Percentiles rank a stretch among this genome's conserved stretches.
These are phyloP conservation scores for Dryadomyces quercus-mongolicae DNA, from an alignment of 2,329 filamentous ascomycete genomes.

Conservation along the genomic window DNA sequence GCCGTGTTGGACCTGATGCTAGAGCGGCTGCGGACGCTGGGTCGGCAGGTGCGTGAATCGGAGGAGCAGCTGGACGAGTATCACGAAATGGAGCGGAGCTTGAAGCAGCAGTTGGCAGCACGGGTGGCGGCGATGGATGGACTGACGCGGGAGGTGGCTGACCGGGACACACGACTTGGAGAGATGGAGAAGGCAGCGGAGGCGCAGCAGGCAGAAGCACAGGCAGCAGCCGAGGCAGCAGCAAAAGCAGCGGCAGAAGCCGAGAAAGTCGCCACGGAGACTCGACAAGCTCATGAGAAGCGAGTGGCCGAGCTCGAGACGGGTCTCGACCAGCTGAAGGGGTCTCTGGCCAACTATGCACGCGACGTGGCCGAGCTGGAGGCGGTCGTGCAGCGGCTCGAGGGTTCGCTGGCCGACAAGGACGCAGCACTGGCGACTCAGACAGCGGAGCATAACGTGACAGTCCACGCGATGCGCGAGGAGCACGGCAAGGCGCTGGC, in stretches of 20 bases:
- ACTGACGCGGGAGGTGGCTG: slow-evolving; percentile 28
- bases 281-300: background rate
- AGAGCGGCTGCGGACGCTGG: slow-evolving; percentile 33
- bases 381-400: slow-evolving; percentile 34
- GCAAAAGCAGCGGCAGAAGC: background rate
- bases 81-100: slow-evolving; percentile 40
- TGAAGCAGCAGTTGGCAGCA: slow-evolving; percentile 43
- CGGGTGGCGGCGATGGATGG: slow-evolving; percentile 38
- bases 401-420: slow-evolving; percentile 21
- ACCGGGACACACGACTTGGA: background rate
- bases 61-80: slow-evolving; percentile 49
- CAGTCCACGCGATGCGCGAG: no score
- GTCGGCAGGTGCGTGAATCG: slow-evolving; percentile 30
- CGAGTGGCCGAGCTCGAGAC: slow-evolving; percentile 35
- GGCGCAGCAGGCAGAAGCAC: slow-evolving; percentile 5
- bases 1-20: slow-evolving; percentile 45
- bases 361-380: slow-evolving; percentile 43
- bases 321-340: slow-evolving; percentile 36
- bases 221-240: slow-evolving; percentile 15
- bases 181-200: slow-evolving; percentile 28
- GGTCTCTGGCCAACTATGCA: slow-evolving; percentile 38
- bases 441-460: no score
- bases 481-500: background rate
- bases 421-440: slow-evolving; percentile 11
- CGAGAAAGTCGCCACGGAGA: slow-evolving; percentile 17